Evolutionary conservation across 2,329 filamentous ascomycete genomes (phyloP), one percentile per base, ranked within the genome.

Genomic region (Colletotrichum cereale): DNA sequence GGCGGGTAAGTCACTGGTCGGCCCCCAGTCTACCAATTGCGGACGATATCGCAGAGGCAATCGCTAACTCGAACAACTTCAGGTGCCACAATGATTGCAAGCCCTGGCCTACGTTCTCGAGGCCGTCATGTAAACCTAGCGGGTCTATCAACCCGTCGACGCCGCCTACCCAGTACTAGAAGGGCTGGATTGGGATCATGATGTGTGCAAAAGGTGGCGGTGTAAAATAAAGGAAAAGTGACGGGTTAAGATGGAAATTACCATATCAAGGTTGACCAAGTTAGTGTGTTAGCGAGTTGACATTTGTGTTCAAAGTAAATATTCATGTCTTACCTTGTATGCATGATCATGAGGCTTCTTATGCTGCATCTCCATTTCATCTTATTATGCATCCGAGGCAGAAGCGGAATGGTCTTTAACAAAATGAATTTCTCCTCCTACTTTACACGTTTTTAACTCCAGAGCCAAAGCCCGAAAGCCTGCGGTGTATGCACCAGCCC

Each of bases 1-100:
- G 75, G 75, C 61, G 75, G 74, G 75, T 76, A 71, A 73, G 73
- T 74, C 21, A 42, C 6, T 26, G 6, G 47, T 3, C 36, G 6
- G 47, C 5, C 36, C 12, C 18, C 11, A 29, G 12, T 16, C 48
- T n/a, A 48, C 38, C 8, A 26, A 21, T 5, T 10, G 2, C 44
- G 58, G 4, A 8, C 3, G 34, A 52, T 21, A 18, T 34, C 14
- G 71, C 75, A 81, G 62, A 52, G 24, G 14, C 38, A 31, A 18
- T 55, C 40, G n/a, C 52, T 68, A 26, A 68, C 60, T 31, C 14
- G 3, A 40, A 34, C 2, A 14, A 50, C 5, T 14, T 40, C 16
- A 38, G 70, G 61, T 74, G 74, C 44, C 73, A 72, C 53, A 3
- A 67, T 29, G 67, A 67, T 58, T 74, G 73, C 44, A 16, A 44